A percentile compares a stretch with the other conserved stretches of the same genome.
These are phyloP conservation scores for Oidiodendron maius DNA, from an alignment of 495 filamentous ascomycete genomes.

Conservation along the genomic window DNA sequence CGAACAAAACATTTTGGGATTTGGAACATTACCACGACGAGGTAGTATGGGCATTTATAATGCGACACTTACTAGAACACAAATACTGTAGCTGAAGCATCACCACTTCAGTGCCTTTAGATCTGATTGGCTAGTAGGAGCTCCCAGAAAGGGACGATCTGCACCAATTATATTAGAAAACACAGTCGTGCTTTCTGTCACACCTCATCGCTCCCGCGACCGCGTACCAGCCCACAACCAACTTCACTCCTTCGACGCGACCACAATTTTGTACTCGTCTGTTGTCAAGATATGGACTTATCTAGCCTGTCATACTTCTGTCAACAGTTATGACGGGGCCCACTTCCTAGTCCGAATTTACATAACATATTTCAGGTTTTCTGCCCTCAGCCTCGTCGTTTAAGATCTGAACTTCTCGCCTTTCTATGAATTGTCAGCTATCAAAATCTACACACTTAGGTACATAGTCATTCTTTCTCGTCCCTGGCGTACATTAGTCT, in stretches of 20 bases:
- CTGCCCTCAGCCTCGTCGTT: no score
- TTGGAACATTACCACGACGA: neutral
- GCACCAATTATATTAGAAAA: constrained; percentile 1
- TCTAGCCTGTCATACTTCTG: neutral
- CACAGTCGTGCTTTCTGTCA: constrained; percentile 5
- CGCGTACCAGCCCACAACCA: neutral
- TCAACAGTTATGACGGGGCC: no score
- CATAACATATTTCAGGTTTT: no score
- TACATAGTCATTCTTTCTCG: no score
- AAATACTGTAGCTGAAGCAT: neutral
- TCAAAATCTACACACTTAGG: no score
- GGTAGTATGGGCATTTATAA: neutral
- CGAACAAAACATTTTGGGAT: neutral
- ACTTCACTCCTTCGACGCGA: neutral
- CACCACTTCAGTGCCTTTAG: constrained; percentile 3
- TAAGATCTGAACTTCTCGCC: no score
- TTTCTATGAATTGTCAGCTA: no score
- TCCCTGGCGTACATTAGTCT: no score
- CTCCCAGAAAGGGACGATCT: neutral
- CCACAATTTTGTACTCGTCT: neutral
- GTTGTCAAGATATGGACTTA: neutral
- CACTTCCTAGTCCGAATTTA: no score
- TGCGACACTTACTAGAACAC: neutral
- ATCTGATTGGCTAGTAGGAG: neutral
- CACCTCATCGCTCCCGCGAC: neutral